phyloP scores from a whole-genome alignment of 1,139 yeast species.

The Pneumocystis wakefieldiae region DNA sequence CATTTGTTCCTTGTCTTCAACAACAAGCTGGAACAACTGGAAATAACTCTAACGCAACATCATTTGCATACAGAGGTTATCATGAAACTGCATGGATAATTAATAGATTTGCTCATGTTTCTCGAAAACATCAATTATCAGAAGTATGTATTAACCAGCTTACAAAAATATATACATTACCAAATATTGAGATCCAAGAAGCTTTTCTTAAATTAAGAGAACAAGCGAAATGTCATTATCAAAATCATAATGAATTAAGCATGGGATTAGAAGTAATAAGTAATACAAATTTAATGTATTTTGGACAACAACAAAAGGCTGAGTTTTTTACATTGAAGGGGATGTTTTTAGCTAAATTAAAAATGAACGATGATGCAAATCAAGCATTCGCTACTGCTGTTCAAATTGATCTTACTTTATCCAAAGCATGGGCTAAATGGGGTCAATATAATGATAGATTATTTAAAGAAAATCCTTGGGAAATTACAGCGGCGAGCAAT shows the following conservation, averaged over 20 bases:
- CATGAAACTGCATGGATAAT: conserved; percentile 99
- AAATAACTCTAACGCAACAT: conserved; percentile 43
- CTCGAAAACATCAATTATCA: conserved; percentile 90
- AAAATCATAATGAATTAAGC: conserved; percentile 69
- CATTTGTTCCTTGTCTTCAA: conserved; percentile 74
- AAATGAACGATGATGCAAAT: conserved; percentile 86
- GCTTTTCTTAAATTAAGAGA: conserved; percentile 90
- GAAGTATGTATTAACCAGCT: conserved; percentile 90
- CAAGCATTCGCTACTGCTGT: conserved; percentile 97
- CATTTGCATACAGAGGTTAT: conserved; percentile 91
- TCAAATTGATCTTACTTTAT: conserved; percentile 79
- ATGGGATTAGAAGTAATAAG: conserved; percentile 95
- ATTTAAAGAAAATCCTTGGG: conserved; percentile 70
- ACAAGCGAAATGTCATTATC: conserved; percentile 95
- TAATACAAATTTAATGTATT: conserved; percentile 86
- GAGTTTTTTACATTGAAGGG: conserved; percentile 95
- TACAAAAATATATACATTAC: conserved; percentile 85
- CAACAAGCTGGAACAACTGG: conserved; percentile 37
- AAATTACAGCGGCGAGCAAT: conserved; percentile 74
- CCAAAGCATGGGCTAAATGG: conserved; percentile 99
- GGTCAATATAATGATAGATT: conserved; percentile 86
- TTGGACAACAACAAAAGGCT: conserved; percentile 94
- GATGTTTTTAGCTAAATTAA: conserved; percentile 84
- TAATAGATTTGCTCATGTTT: conserved; percentile 95
- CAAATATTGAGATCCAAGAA: conserved; percentile 95